Conservation (phyloP, 2,329 filamentous ascomycete genomes). For the Colletotrichum tofieldiae region DNA sequence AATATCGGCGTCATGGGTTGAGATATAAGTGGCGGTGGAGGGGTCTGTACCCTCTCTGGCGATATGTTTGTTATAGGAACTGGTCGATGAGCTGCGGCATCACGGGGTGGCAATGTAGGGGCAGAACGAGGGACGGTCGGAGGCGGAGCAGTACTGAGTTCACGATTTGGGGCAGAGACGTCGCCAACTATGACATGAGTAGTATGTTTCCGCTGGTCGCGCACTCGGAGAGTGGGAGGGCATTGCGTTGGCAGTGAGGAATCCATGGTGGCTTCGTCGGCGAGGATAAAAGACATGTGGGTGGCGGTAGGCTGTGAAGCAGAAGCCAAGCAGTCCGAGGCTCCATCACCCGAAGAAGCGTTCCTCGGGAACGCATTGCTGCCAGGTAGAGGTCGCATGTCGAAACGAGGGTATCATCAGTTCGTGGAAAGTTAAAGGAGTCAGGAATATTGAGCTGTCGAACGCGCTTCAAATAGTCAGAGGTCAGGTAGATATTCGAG, state of each 20-base stretch:
- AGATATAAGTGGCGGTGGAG: constrained; percentile 50
- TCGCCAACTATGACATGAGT: constrained; percentile 1
- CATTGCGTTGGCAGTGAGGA: constrained; percentile 51
- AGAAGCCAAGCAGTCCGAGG: constrained; percentile 27
- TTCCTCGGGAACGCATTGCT: constrained; percentile 57
- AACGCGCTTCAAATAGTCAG: neutral
- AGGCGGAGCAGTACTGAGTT: constrained; percentile 17
- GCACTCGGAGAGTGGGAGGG: constrained; percentile 46
- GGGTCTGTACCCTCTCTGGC: constrained; percentile 17
- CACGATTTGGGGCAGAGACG: constrained; percentile 19
- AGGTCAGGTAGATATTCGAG: neutral
- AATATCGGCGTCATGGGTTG: constrained; percentile 64
- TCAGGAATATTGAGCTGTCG: neutral
- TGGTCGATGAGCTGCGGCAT: constrained; percentile 12
- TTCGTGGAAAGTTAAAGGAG: neutral
- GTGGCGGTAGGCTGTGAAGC: constrained; percentile 50
- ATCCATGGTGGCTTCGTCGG: constrained; percentile 66
- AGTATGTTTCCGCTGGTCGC: constrained; percentile 54
- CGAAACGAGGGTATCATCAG: constrained; percentile 28
- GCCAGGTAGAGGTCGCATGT: constrained; percentile 64
- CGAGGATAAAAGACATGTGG: constrained; percentile 68
- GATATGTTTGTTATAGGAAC: constrained; percentile 23
- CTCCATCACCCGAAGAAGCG: constrained; percentile 22
- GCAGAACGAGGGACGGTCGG: constrained; percentile 35
- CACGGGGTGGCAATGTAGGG: constrained; percentile 45